Evolutionary conservation across 2,329 filamentous ascomycete species (phyloP).

Genomic region (Thelonectria rubi): DNA sequence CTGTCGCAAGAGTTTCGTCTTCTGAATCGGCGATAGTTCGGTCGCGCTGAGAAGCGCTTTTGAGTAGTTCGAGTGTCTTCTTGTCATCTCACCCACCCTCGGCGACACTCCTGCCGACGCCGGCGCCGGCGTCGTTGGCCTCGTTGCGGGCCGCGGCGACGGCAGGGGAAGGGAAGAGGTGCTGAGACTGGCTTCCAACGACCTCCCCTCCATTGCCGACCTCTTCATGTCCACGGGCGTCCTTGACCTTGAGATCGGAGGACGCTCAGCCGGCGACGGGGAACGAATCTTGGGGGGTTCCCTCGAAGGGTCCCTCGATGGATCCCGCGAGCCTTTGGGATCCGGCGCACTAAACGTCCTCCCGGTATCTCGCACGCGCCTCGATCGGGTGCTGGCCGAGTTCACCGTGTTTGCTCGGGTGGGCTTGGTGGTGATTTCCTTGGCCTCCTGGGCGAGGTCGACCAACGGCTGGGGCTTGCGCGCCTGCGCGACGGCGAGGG

Average conservation of each 20-base stretch:
- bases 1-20: conserved; percentile 76
- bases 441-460: conserved; percentile 47
- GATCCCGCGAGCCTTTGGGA: conserved; percentile 43
- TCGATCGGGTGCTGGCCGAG: conserved; percentile 59
- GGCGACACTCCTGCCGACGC: conserved; percentile 61
- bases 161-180: conserved; percentile 74
- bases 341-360: conserved; percentile 58
- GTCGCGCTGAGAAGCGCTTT: conserved; percentile 66
- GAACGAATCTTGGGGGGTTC: conserved; percentile 39
- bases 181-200: conserved; percentile 70
- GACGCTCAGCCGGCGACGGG: conserved; percentile 27
- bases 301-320: conserved; percentile 41
- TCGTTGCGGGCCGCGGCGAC: conserved; percentile 60
- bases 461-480: conserved; percentile 69
- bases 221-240: conserved; percentile 52
- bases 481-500: conserved; percentile 82
- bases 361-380: conserved; percentile 54
- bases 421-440: conserved; percentile 53
- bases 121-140: conserved; percentile 66
- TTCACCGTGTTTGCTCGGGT: conserved; percentile 75
- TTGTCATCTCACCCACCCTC: conserved; percentile 58
- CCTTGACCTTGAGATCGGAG: conserved; percentile 42
- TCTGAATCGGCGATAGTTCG: conserved; percentile 72
- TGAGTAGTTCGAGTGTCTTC: conserved; percentile 69
- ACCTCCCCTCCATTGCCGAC: conserved; percentile 61